Evolutionary conservation across 2,329 filamentous ascomycete genomes (phyloP), one percentile per base, ranked within the genome.

Genomic region (Sporothrix sp.): DNA sequence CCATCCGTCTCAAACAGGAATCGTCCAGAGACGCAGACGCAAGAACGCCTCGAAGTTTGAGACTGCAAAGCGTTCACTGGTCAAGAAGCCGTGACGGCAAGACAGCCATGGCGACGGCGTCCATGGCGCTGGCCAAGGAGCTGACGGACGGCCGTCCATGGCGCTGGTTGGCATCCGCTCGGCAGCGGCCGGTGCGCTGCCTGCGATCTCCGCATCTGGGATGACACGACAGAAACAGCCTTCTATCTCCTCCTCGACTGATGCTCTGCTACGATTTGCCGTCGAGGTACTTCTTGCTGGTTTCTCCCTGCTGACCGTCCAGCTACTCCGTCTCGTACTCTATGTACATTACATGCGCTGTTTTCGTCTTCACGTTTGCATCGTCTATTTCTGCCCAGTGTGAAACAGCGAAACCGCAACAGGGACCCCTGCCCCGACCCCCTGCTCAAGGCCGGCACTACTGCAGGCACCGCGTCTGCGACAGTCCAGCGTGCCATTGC

Each of bases 1-100:
- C 68, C 68, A 72, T 74, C 64, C 72, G 72, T 67, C 68, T 75
- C 74, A 76, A 75, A 78, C 73, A 48, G 20, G 36, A 43, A 40
- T n/a, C n/a, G 30, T 16, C 7, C 36, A 28, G 6, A 28, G 10
- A 28, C 25, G 25, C 5, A 10, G 10, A 28, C 5, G 25, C 6
- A 28, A 28, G 25, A 37, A 18, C 7, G 8, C 18, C 38, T 27
- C 20, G 20, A 10, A n/a, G n/a, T n/a, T n/a, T n/a, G n/a, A n/a
- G n/a, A n/a, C n/a, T n/a, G n/a, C n/a, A n/a, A n/a, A n/a, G n/a
- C n/a, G n/a, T n/a, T n/a, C n/a, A n/a, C n/a, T n/a, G n/a, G n/a
- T n/a, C n/a, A n/a, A n/a, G n/a, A n/a, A n/a, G n/a, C n/a, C n/a
- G n/a, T n/a, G n/a, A n/a, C n/a, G n/a, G n/a, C n/a, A n/a, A n/a